A percentile compares a stretch with the other conserved stretches of the same genome.
Conservation (phyloP, 2,329 filamentous ascomycete genomes). For the Orbilia brochopaga region DNA sequence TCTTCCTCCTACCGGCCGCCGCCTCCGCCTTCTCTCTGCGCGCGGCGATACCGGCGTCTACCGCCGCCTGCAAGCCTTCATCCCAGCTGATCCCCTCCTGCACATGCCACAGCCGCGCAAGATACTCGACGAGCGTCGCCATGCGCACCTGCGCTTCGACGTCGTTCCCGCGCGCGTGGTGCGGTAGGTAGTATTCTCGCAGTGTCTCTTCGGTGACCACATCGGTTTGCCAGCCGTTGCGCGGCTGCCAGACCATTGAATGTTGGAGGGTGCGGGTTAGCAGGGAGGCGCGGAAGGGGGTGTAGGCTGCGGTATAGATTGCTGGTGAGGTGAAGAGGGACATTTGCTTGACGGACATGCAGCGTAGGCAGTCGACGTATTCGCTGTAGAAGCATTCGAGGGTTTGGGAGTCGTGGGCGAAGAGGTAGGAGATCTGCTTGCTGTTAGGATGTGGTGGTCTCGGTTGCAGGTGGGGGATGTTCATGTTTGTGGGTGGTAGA, state of each 20-base stretch:
- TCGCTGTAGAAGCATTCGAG: constrained; percentile 38
- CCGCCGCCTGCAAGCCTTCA: constrained; percentile 26
- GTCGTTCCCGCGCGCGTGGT: constrained; percentile 21
- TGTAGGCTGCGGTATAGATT: constrained; percentile 13
- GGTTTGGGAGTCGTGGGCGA: constrained; percentile 28
- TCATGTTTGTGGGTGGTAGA: constrained; percentile 3
- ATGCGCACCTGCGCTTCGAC: constrained; percentile 31
- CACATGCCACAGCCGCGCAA: constrained; percentile 20
- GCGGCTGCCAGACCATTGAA: constrained; percentile 30
- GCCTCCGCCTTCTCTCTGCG: constrained; percentile 27
- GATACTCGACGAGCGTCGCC: constrained; percentile 19
- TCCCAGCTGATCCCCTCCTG: constrained; percentile 12
- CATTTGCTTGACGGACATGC: constrained; percentile 26
- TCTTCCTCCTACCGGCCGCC: constrained; percentile 28
- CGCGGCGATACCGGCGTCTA: constrained; percentile 27
- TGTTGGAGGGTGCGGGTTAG: constrained; percentile 20
- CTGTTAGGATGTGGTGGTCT: constrained; percentile 11
- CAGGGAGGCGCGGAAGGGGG: constrained; percentile 17
- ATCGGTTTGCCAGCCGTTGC: constrained; percentile 23
- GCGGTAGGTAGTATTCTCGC: constrained; percentile 20
- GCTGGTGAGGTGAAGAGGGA: constrained; percentile 23
- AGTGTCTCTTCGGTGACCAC: constrained; percentile 7
- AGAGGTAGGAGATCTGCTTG: constrained; percentile 33
- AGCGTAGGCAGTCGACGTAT: constrained; percentile 35
- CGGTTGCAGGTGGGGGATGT: not conserved